These are phyloP conservation scores for Purpureocillium takamizusanense DNA, from an alignment of 2,329 filamentous ascomycete species.

Conservation along the genomic window DNA sequence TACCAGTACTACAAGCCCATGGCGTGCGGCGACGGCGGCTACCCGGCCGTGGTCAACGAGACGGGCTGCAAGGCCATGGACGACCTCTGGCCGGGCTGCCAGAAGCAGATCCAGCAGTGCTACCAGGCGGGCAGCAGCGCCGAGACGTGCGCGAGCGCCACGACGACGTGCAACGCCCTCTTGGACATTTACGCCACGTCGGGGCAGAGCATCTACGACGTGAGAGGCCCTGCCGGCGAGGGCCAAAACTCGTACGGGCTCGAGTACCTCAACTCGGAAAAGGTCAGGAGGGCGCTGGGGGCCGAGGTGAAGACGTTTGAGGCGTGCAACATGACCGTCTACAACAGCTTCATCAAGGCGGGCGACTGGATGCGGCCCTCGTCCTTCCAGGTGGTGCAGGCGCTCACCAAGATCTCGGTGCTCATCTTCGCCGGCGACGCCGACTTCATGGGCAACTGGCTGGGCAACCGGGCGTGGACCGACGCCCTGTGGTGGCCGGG, in stretches of 20 bases:
- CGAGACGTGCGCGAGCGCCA: slow-evolving; percentile 83
- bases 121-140: slow-evolving; percentile 85
- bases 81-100: slow-evolving; percentile 80
- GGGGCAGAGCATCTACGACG: slow-evolving; percentile 88
- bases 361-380: slow-evolving; percentile 99
- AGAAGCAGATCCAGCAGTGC: slow-evolving; percentile 78
- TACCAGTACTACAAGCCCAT: slow-evolving; percentile 94
- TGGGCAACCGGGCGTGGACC: slow-evolving; percentile 93
- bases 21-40: slow-evolving; percentile 93
- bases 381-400: slow-evolving; percentile 75
- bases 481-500: slow-evolving; percentile 89
- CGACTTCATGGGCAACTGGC: slow-evolving; percentile 94
- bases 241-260: slow-evolving; percentile 84
- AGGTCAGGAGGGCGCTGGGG: slow-evolving; percentile 79
- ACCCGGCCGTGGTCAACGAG: slow-evolving; percentile 72
- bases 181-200: slow-evolving; percentile 88
- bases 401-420: slow-evolving; percentile 86
- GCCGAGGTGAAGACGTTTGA: slow-evolving; percentile 83
- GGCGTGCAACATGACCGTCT: slow-evolving; percentile 95
- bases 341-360: slow-evolving; percentile 76
- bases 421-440: slow-evolving; percentile 87
- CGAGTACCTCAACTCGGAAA: slow-evolving; percentile 73
- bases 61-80: slow-evolving; percentile 80
- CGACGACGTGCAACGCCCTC: slow-evolving; percentile 95
- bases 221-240: slow-evolving; percentile 81